Percentiles rank a stretch among this genome's conserved stretches.
phyloP scores from a whole-genome alignment of 139 green algal species.

The Picochlorum sp. region DNA sequence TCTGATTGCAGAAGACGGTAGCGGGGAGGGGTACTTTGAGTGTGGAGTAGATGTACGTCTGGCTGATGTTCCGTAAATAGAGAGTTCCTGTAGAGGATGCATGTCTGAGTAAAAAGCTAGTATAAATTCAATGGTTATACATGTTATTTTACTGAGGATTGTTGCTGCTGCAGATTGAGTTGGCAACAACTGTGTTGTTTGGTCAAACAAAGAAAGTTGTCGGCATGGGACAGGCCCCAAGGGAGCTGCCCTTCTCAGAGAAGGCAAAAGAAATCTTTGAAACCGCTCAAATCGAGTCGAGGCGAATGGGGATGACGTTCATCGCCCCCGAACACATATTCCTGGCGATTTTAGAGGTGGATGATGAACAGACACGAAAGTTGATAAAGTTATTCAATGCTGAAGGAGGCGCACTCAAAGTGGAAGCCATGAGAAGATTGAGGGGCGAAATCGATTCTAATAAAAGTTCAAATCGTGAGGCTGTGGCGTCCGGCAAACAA shows the following conservation, averaged over 20 bases:
- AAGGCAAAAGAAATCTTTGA: slow-evolving; percentile 75
- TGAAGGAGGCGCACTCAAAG: slow-evolving; percentile 35
- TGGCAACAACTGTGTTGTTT: background rate
- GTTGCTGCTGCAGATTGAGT: background rate
- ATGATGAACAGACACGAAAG: background rate
- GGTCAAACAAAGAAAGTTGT: background rate
- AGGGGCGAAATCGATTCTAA: slow-evolving; percentile 50
- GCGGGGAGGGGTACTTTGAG: slow-evolving; percentile 52
- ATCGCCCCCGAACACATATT: slow-evolving; percentile 87
- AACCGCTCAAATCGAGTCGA: slow-evolving; percentile 64
- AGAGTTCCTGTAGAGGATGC: background rate
- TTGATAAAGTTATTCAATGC: slow-evolving; percentile 26
- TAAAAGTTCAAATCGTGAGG: too few relatives aligned
- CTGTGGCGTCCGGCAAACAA: background rate
- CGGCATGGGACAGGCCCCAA: slow-evolving; percentile 2
- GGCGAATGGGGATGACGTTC: slow-evolving; percentile 62
- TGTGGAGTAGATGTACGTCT: slow-evolving; percentile 16
- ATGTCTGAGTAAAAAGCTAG: too few relatives aligned
- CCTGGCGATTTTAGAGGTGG: slow-evolving; percentile 47
- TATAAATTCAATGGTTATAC: too few relatives aligned
- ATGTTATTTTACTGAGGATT: too few relatives aligned
- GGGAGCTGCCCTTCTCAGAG: slow-evolving; percentile 64
- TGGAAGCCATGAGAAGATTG: slow-evolving; percentile 39
- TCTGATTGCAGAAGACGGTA: slow-evolving; percentile 61
- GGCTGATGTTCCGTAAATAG: background rate